Evolutionary conservation across 805 yeast genomes (phyloP).

Genomic region (Suhomyces emberorum): DNA sequence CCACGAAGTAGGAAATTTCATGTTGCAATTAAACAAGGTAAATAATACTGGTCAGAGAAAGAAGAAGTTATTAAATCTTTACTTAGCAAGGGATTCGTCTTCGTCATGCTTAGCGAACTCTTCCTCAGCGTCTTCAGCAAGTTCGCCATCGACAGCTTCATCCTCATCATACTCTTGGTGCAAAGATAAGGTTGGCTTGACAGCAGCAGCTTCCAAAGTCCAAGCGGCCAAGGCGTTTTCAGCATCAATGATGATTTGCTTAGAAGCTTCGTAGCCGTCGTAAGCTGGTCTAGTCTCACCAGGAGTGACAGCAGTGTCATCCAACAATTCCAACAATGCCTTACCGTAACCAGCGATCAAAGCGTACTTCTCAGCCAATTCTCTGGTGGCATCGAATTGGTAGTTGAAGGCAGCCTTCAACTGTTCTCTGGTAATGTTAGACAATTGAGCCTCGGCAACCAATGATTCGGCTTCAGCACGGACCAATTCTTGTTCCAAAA

Average conservation of each 20-base stretch:
- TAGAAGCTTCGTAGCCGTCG: constrained; percentile 85
- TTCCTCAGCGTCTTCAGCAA: constrained; percentile 49
- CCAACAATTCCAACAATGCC: constrained; percentile 77
- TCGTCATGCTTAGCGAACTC: constrained; percentile 50
- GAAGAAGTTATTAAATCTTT: background rate
- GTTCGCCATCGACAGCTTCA: constrained; percentile 45
- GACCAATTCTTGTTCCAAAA: constrained; percentile 84
- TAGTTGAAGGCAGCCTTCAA: constrained; percentile 80
- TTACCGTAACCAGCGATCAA: constrained; percentile 88
- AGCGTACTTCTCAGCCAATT: constrained; percentile 81
- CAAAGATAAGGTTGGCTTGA: constrained; percentile 75
- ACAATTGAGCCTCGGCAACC: constrained; percentile 89
- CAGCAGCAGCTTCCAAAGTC: constrained; percentile 81
- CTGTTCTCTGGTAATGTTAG: constrained; percentile 84
- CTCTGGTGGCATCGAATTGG: constrained; percentile 82
- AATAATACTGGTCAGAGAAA: constrained; percentile 1
- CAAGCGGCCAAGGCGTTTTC: constrained; percentile 80
- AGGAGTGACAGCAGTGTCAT: constrained; percentile 83
- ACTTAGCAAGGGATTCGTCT: constrained; percentile 6
- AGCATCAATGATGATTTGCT: constrained; percentile 82
- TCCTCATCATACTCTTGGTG: constrained; percentile 57
- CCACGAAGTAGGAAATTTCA: background rate
- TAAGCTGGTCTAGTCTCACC: constrained; percentile 90
- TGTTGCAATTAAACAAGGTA: constrained; percentile 1
- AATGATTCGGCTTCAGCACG: constrained; percentile 90